These are phyloP conservation scores for Tolypocladium guangdongense DNA, from an alignment of 2,329 filamentous ascomycete species.

Conservation along the genomic window DNA sequence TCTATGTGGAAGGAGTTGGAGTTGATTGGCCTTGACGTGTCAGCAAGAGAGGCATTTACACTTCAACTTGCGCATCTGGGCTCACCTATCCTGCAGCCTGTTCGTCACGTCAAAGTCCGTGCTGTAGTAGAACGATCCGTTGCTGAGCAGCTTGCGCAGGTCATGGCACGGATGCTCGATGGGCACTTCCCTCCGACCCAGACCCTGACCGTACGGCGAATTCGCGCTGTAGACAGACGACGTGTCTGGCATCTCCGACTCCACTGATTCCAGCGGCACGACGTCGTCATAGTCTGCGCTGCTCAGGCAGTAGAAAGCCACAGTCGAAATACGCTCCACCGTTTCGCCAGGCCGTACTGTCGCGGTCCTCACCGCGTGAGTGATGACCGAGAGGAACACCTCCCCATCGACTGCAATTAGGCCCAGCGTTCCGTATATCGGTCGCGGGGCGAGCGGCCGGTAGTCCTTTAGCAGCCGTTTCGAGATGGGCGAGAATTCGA, in stretches of 20 bases:
- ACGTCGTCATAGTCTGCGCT: slow-evolving; percentile 77
- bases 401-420: slow-evolving; percentile 75
- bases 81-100: slow-evolving; percentile 73
- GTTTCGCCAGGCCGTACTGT: slow-evolving; percentile 79
- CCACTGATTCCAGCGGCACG: slow-evolving; percentile 41
- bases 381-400: slow-evolving; percentile 86
- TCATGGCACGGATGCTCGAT: slow-evolving; percentile 84
- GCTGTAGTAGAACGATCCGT: slow-evolving; percentile 96
- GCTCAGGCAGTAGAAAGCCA: slow-evolving; percentile 90
- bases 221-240: slow-evolving; percentile 36
- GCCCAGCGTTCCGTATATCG: slow-evolving; percentile 77
- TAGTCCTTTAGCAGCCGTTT: slow-evolving; percentile 64
- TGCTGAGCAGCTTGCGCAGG: slow-evolving; percentile 81
- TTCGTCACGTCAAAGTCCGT: slow-evolving; percentile 97
- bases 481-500: slow-evolving; percentile 64
- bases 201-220: slow-evolving; percentile 24
- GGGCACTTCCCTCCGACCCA: slow-evolving; percentile 56
- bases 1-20: slow-evolving; percentile 77
- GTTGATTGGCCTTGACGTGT: slow-evolving; percentile 51
- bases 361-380: slow-evolving; percentile 65
- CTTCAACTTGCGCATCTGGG: background rate
- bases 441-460: slow-evolving; percentile 59
- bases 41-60: slow-evolving; percentile 4
- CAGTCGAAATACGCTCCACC: slow-evolving; percentile 73
- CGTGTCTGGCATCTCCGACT: slow-evolving; percentile 36